These are phyloP conservation scores for Solanum clarkiae DNA, from an alignment of 257 asterid genomes.

Conservation along the genomic window DNA sequence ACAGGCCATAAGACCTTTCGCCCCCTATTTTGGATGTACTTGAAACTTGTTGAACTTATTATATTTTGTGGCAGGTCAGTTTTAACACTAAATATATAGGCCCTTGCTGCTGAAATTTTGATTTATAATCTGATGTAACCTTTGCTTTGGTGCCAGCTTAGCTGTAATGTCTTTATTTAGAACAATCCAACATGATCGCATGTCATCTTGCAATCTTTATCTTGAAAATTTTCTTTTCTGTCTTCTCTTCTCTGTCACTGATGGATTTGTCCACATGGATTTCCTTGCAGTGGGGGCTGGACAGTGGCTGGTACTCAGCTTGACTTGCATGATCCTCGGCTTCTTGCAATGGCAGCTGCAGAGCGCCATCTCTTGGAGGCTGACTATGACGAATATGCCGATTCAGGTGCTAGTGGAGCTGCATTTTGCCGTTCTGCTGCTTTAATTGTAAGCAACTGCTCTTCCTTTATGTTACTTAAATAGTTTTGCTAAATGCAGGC, in stretches of 20 bases:
- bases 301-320: conserved; percentile 28
- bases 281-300: conserved; percentile 21
- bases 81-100: background rate
- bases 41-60: background rate
- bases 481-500: background rate
- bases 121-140: background rate
- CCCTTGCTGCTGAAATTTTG: background rate
- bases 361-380: conserved; percentile 32
- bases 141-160: background rate
- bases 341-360: conserved; percentile 35
- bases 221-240: background rate
- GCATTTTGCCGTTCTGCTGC: conserved; percentile 44
- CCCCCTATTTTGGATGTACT: background rate
- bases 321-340: conserved; percentile 31
- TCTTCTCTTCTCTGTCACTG: background rate
- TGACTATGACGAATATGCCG: conserved; percentile 34
- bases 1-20: background rate
- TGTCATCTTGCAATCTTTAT: background rate
- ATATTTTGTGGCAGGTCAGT: background rate
- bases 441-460: conserved; percentile 21
- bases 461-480: background rate
- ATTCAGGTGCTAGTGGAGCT: conserved; percentile 36
- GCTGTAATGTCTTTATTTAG: background rate
- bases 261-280: background rate
- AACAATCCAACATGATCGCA: background rate